Conservation (phyloP, 1,284 basidiomycete species). For the Puccinia sorghi region DNA sequence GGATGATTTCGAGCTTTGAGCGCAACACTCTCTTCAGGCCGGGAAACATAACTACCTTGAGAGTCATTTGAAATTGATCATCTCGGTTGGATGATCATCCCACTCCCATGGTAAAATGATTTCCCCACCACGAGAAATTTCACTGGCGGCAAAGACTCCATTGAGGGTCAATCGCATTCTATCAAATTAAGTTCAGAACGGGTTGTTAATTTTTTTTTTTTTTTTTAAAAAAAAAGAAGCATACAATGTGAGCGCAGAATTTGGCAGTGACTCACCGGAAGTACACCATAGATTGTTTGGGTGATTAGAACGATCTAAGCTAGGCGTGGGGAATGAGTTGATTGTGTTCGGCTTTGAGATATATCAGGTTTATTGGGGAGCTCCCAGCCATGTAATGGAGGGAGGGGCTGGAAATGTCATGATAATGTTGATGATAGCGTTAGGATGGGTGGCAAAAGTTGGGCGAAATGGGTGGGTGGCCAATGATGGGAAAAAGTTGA, state of each 20-base stretch:
- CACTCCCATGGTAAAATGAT: conserved; percentile 92
- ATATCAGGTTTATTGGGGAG: not conserved
- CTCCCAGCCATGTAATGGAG: not conserved
- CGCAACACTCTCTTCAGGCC: conserved; percentile 78
- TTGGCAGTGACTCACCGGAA: not conserved
- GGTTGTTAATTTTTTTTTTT: too few relatives aligned
- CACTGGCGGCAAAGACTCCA: conserved; percentile 77
- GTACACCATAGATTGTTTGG: not conserved
- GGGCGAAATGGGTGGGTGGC: conserved; percentile 65
- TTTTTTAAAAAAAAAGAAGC: too few relatives aligned
- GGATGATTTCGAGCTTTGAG: conserved; percentile 82
- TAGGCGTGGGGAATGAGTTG: not conserved
- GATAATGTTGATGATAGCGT: conserved; percentile 79
- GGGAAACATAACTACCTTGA: conserved; percentile 73
- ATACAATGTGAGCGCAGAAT: conserved; percentile 37
- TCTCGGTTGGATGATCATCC: conserved; percentile 69
- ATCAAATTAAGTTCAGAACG: conserved; percentile 27
- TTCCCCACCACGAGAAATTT: conserved; percentile 79
- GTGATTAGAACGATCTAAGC: conserved; percentile 31
- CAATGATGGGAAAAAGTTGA: conserved; percentile 52
- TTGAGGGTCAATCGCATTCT: conserved; percentile 65
- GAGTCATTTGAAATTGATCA: conserved; percentile 53
- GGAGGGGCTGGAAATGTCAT: conserved; percentile 32
- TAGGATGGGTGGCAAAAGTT: conserved; percentile 69
- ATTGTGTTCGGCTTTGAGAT: not conserved